Conservation (phyloP, 1,284 basidiomycete genomes). For the Ganoderma meredithae region DNA sequence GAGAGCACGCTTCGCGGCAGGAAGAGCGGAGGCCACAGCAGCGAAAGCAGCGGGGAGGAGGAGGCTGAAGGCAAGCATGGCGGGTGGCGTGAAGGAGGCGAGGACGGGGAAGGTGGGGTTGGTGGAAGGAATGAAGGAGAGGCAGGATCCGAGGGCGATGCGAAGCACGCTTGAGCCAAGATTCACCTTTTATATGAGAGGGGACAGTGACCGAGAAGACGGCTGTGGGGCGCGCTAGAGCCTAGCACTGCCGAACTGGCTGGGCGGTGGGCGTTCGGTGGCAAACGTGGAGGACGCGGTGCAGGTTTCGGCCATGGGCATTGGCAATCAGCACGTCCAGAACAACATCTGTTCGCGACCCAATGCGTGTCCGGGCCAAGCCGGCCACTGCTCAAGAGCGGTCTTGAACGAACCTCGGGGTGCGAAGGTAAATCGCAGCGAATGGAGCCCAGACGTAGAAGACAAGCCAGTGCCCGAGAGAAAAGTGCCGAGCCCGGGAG, state of each 20-base stretch:
- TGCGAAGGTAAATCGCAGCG: neutral
- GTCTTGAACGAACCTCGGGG: neutral
- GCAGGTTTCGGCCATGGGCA: neutral
- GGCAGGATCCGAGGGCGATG: neutral
- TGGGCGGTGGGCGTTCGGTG: constrained; percentile 2
- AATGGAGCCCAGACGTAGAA: neutral
- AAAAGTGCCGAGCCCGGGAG: neutral
- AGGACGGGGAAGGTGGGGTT: neutral
- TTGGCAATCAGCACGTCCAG: constrained; percentile 1
- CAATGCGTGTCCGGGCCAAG: neutral
- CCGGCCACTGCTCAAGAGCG: neutral
- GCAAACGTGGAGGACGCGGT: neutral
- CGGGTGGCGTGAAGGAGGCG: constrained; percentile 10
- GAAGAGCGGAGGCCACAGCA: constrained; percentile 19
- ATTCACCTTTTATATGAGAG: neutral
- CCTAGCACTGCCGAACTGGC: constrained; percentile 1
- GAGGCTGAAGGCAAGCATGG: constrained; percentile 27
- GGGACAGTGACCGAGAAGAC: neutral
- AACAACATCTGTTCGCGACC: too few relatives aligned
- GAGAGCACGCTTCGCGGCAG: constrained; percentile 21
- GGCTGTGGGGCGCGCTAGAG: neutral
- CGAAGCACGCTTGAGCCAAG: neutral
- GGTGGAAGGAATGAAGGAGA: neutral
- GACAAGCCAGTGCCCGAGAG: neutral
- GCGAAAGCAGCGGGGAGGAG: constrained; percentile 26